Evolutionary conservation across 2,329 filamentous ascomycete genomes (phyloP).

Genomic region (Nothophaeocryptopus gaeumannii): DNA sequence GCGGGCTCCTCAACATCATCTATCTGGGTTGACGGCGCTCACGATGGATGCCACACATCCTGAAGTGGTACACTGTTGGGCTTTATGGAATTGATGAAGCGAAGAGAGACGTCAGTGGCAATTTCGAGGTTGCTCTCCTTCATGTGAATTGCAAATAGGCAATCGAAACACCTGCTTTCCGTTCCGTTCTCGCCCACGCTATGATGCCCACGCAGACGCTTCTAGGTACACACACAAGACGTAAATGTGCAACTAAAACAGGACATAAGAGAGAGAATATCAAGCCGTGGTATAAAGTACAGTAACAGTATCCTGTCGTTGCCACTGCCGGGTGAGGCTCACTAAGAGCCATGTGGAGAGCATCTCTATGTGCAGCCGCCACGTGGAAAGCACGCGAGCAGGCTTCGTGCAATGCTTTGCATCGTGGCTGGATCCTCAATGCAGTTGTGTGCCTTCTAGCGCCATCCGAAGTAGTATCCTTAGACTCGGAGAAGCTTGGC

Average conservation of each 20-base stretch:
- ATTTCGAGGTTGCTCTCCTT: neutral
- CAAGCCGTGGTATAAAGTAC: conserved; percentile 23
- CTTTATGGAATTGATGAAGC: neutral
- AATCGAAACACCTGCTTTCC: conserved; percentile 11
- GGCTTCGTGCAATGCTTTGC: neutral
- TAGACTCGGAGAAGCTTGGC: conserved; percentile 82
- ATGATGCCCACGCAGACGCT: conserved; percentile 22
- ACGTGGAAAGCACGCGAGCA: conserved; percentile 14
- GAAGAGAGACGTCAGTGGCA: neutral
- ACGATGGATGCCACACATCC: neutral
- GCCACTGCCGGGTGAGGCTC: conserved; percentile 13
- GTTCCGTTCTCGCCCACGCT: conserved; percentile 24
- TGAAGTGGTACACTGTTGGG: neutral
- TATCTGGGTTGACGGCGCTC: conserved; percentile 1
- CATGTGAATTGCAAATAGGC: conserved; percentile 6
- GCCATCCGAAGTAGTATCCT: conserved; percentile 7
- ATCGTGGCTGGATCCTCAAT: conserved; percentile 7
- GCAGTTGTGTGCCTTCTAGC: neutral
- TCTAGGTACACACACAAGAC: conserved; percentile 15
- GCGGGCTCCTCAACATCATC: neutral
- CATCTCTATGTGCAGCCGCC: conserved; percentile 12
- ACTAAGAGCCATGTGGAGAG: conserved; percentile 2
- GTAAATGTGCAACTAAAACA: conserved; percentile 10
- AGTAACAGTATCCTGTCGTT: conserved; percentile 22
- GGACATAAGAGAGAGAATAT: conserved; percentile 7